Base-by-base conservation (phyloP, 2,329 filamentous ascomycete species). In the Shiraia bambusicola region DNA sequence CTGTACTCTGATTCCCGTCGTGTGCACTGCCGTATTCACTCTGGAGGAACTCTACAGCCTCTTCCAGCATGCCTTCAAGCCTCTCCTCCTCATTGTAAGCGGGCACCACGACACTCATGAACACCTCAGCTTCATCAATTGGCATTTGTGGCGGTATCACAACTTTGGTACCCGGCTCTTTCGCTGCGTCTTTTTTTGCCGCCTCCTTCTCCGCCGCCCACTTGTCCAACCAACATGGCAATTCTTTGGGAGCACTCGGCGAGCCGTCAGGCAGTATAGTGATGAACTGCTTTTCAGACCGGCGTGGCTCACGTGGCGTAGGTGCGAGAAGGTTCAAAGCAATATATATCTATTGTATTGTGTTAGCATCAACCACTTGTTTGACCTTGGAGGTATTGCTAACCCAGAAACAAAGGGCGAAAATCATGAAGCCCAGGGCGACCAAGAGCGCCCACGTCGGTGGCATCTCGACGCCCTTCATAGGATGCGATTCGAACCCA, bases 81-180 rank as follows among this genome's bases (percentile, higher is more conserved):
- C 93, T 83, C 44, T 87, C 78, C 65, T 92, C 86, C 64, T 98
- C 93, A 56, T 98, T 98, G 77, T 90, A 98, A 8, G 93, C 93
- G 0, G 93, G 93, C 30, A 98, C 85, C 0, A 98, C 89, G 6
- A 97, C 83, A 39, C 87, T 93, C 75, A 98, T 83, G 65, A 86
- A 87, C n/a, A 96, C 71, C 49, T 91, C 83, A 11, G 90, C 80
- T 2, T 84, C 78, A 50, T 90, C 86, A 40, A 94, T 86, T 31
- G 74, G 70, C 53, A 81, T 77, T 12, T 76, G 52, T 10, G 56
- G 48, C 2, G 58, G 56, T 32, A 58, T 45, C 2, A 59, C 52
- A 5, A 56, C 45, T 32, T 53, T 55, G 1, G 45, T 47, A 6
- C 55, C 52, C 6, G 58, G 54, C 26, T 52, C 49, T 56, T 40